Percentiles rank a stretch among this genome's conserved stretches.
These are phyloP conservation scores for Backusella mclennaniae DNA, from an alignment of 192 early-diverging fungal species.

Conservation along the genomic window DNA sequence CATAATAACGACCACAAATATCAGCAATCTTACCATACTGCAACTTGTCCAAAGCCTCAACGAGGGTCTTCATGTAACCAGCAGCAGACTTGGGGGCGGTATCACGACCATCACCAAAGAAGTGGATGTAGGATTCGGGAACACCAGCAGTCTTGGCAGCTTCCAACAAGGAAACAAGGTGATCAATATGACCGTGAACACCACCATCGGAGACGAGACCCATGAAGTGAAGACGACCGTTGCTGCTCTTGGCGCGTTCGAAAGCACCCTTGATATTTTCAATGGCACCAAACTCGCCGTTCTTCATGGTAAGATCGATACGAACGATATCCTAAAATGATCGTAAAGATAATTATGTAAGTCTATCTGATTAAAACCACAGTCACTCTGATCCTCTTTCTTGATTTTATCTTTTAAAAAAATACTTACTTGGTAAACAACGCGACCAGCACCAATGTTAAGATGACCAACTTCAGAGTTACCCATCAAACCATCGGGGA, in stretches of 20 bases:
- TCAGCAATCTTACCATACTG: conserved; percentile 90
- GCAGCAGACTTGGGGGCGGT: conserved; percentile 86
- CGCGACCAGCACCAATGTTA: conserved; percentile 98
- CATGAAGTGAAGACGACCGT: conserved; percentile 88
- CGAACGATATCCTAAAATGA: conserved; percentile 88
- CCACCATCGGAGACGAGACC: conserved; percentile 98
- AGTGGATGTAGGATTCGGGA: conserved; percentile 88
- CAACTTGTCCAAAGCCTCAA: conserved; percentile 59
- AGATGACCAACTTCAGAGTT: conserved; percentile 99
- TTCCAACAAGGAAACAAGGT: conserved; percentile 80
- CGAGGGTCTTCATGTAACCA: conserved; percentile 77
- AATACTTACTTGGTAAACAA: conserved; percentile 88
- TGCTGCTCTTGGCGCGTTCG: conserved; percentile 79
- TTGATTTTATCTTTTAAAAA: not conserved
- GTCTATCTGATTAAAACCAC: conserved; percentile 9
- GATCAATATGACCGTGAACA: conserved; percentile 95
- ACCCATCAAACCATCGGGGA: conserved; percentile 99
- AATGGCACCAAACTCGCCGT: conserved; percentile 76
- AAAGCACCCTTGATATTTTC: conserved; percentile 79
- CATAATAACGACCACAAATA: conserved; percentile 96
- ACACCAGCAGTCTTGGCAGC: conserved; percentile 85
- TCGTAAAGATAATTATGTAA: not conserved
- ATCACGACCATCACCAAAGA: conserved; percentile 98
- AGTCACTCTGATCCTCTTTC: not conserved
- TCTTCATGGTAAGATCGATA: conserved; percentile 89